Evolutionary conservation across 306 rosid species (phyloP).

Genomic region (Abrus precatorius): DNA sequence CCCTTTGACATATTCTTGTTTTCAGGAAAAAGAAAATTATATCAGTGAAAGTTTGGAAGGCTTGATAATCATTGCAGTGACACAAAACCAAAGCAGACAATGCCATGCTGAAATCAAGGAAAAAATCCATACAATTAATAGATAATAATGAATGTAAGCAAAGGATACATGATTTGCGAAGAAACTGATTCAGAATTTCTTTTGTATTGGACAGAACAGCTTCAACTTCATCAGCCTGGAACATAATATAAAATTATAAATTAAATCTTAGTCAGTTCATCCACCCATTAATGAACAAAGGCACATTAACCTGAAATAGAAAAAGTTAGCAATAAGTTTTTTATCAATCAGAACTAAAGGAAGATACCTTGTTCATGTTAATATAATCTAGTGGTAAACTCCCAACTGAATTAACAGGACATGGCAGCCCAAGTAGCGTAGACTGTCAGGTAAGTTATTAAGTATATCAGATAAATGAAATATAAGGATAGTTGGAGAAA

Average conservation of each 20-base stretch:
- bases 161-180: slow-evolving; percentile 85
- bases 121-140: slow-evolving; percentile 31
- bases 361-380: slow-evolving; percentile 71
- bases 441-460: slow-evolving; percentile 68
- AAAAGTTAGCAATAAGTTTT: slow-evolving; percentile 19
- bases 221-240: slow-evolving; percentile 84
- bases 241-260: slow-evolving; percentile 47
- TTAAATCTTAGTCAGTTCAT: slow-evolving; percentile 34
- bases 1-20: slow-evolving; percentile 16
- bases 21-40: neutral
- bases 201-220: slow-evolving; percentile 84
- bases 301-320: slow-evolving; percentile 9
- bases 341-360: slow-evolving; percentile 43
- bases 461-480: slow-evolving; percentile 53
- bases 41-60: slow-evolving; percentile 2
- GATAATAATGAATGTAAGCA: slow-evolving; percentile 29
- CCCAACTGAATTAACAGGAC: slow-evolving; percentile 93
- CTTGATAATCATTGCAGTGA: slow-evolving; percentile 25
- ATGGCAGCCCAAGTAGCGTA: slow-evolving; percentile 83
- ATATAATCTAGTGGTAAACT: slow-evolving; percentile 82
- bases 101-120: slow-evolving; percentile 31
- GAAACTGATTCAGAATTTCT: slow-evolving; percentile 83
- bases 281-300: slow-evolving; percentile 35
- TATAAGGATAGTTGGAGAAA: slow-evolving; percentile 29
- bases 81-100: slow-evolving; percentile 28